Base-by-base conservation (phyloP, 202 grass and related monocot genomes). In the Panicum hallii region DNA sequence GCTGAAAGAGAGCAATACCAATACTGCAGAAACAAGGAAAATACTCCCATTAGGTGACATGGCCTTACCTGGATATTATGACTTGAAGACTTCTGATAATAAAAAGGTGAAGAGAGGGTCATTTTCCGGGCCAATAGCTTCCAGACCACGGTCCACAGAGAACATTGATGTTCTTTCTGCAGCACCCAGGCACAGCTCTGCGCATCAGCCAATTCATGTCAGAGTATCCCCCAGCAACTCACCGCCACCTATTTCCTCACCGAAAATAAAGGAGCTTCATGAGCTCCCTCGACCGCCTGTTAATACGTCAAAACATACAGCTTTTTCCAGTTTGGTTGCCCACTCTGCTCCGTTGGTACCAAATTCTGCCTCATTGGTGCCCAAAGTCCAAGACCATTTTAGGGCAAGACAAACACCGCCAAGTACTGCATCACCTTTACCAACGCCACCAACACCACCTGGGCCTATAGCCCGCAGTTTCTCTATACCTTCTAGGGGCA, bases 261-360 rank as follows among this genome's bases (percentile, higher is more conserved):
- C 91, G 22, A 96, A 83, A 80, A 96, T 96, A 44, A 99, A 86
- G 75, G 97, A 99, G 63, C 97, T 99, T 87, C 93, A 99, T 70
- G 97, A 94, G 75, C 91, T 99, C 48, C 97, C 97, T 50, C 91
- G 97, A 12, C 97, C 97, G 7, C 97, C 97, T 56, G 52, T 73
- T 72, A 80, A 73, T 88, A 40, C 73, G 48, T 88, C 63, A 65
- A 91, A 87, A 85, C 73, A 70, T 78, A 54, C 75, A 75, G 67
- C 77, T 80, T 84, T 86, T 73, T 23, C 90, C 30, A 88, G 67
- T 89, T 86, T 92, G 70, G 89, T 92, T 34, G 90, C 91, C 28
- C 93, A 94, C 74, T 99, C 97, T 62, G 97, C 97, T 66, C 90
- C 93, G 0, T 66, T 99, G 71, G 91, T 92, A 4, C 87, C 86